Evolutionary conservation across 2,329 filamentous ascomycete species (phyloP), one percentile per base, ranked within the genome.

Genomic region (Trichophyton equinum): DNA sequence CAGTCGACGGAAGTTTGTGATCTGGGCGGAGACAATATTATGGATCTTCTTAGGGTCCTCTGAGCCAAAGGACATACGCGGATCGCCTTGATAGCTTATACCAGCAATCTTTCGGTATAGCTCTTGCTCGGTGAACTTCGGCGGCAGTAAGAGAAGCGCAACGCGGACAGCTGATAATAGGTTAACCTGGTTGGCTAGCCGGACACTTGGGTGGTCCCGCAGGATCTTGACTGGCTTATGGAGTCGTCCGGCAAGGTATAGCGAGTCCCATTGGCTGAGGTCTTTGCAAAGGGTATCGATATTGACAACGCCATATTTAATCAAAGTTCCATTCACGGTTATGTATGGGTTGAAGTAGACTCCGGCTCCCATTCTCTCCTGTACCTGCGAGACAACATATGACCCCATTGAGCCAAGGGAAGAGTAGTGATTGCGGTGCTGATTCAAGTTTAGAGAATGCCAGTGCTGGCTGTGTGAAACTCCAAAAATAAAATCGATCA

Each of bases 161-260:
- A 91, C 92, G 62, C 94, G 88, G 4, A 97, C 80, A 2, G 95
- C 95, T 7, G 92, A 92, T 49, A 97, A 82, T 18, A 99, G 82
- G 72, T 99, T 99, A 73, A 95, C 87, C 74, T 99, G 94, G 73
- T 99, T 97, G 3, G 92, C 90, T 36, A 97, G 83, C 36, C 94
- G 89, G 46, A 99, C 91, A 57, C 86, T 86, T 0, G 94, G 89
- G 69, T 99, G 89, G 72, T 99, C 94, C 58, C 91, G 87, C 18
- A 99, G 82, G 66, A 99, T 97, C 78, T 99, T 97, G 74, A 96
- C 94, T 1, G 94, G 94, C 73, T 99, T 99, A 65, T 99, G 94
- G 59, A 99, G 81, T 38, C 94, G 88, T 3, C 94, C 94, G 4
- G 95, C 94, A n/a, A 99, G 82, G 73, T 99, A 99, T 27, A 99